Percentiles rank a stretch among this genome's conserved stretches.
Evolutionary conservation across 805 yeast genomes (phyloP).

Genomic region (Saturnispora hagleri): DNA sequence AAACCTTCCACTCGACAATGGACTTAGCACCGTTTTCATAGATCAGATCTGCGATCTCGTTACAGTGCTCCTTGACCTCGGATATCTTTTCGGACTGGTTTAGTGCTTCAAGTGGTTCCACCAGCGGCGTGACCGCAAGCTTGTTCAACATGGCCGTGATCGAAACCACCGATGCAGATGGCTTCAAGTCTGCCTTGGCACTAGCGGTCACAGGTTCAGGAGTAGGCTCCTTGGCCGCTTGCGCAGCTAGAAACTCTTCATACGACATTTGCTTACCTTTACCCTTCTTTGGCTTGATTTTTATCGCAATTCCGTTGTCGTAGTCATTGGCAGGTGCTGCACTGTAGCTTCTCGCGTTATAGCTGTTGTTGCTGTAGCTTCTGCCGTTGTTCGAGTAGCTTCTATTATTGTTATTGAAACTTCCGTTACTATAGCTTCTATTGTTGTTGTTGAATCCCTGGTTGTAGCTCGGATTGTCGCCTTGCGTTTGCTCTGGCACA

Average conservation of each 20-base stretch:
- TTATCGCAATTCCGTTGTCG: conserved; percentile 1
- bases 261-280: conserved; percentile 1
- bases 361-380: background rate
- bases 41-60: conserved; percentile 43
- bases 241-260: conserved; percentile 3
- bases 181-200: conserved; percentile 1
- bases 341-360: background rate
- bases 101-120: conserved; percentile 44
- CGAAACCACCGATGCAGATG: conserved; percentile 49
- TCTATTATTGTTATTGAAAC: background rate
- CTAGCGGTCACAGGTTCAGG: background rate
- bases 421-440: background rate
- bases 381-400: background rate
- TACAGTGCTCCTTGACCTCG: conserved; percentile 48
- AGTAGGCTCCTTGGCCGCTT: background rate
- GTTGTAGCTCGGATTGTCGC: conserved; percentile 5
- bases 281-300: conserved; percentile 3
- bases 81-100: conserved; percentile 42
- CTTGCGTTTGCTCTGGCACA: conserved; percentile 6
- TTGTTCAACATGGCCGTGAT: conserved; percentile 59
- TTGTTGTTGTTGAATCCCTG: background rate
- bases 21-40: conserved; percentile 34
- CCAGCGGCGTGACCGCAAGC: conserved; percentile 56
- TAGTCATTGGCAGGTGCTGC: conserved; percentile 1
- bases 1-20: conserved; percentile 57